Percentiles rank a stretch among this genome's conserved stretches.
These are phyloP conservation scores for Thermothielavioides terrestris DNA, from an alignment of 495 filamentous ascomycete genomes.

Conservation along the genomic window DNA sequence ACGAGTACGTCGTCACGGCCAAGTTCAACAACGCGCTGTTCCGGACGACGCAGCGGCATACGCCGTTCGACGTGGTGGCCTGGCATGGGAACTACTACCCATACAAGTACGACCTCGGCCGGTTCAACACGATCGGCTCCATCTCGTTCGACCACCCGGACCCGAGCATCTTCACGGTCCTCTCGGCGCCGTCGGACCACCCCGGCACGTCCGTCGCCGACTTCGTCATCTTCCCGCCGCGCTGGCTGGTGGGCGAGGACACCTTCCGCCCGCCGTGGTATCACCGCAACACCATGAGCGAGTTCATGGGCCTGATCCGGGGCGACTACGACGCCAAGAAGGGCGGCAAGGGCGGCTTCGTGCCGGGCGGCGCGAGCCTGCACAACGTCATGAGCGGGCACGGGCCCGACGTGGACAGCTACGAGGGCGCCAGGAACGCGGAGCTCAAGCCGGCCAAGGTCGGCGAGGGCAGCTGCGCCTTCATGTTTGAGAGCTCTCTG, in stretches of 20 bases:
- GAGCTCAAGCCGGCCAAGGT: constrained; percentile 48
- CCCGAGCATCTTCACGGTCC: constrained; percentile 73
- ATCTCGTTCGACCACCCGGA: constrained; percentile 75
- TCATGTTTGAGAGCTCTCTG: constrained; percentile 62
- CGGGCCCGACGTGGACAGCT: constrained; percentile 53
- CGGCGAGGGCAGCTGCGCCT: constrained; percentile 51
- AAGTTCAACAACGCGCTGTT: constrained; percentile 80
- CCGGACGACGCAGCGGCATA: constrained; percentile 60
- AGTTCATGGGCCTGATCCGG: constrained; percentile 67
- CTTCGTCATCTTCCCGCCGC: constrained; percentile 76
- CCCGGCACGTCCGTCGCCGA: constrained; percentile 67
- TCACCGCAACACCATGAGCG: constrained; percentile 79
- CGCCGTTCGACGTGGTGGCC: constrained; percentile 74
- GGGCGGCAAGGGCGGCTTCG: constrained; percentile 46
- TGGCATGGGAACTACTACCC: constrained; percentile 79
- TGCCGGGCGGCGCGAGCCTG: constrained; percentile 47
- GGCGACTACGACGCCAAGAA: constrained; percentile 54
- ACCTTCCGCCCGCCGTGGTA: constrained; percentile 81
- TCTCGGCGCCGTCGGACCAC: constrained; percentile 57
- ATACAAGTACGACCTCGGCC: constrained; percentile 79
- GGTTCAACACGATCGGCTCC: constrained; percentile 69
- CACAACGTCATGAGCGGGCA: constrained; percentile 54
- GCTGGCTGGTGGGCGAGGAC: constrained; percentile 69
- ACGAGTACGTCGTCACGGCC: constrained; percentile 54
- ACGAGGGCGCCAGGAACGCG: constrained; percentile 51